These are phyloP conservation scores for Clavispora phyllophila DNA, from an alignment of 805 yeast species.

Conservation along the genomic window DNA sequence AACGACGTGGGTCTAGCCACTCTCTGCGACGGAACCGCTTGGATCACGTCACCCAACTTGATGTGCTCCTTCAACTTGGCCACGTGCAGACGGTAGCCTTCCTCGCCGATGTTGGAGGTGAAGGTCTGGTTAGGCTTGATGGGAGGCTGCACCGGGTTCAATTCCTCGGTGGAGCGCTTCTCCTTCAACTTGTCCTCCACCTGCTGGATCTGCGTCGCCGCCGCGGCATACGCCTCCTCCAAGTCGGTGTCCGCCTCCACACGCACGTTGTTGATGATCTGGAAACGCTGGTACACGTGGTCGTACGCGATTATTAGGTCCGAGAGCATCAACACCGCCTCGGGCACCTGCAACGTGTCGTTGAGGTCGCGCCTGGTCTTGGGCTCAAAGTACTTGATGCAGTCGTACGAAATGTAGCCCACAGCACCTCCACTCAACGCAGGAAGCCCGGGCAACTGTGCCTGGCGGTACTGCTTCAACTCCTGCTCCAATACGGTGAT, in stretches of 20 bases:
- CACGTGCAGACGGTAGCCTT: slow-evolving; percentile 87
- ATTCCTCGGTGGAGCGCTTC: slow-evolving; percentile 36
- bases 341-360: slow-evolving; percentile 84
- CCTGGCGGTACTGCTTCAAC: slow-evolving; percentile 58
- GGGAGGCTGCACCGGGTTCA: slow-evolving; percentile 70
- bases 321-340: slow-evolving; percentile 85
- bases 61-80: slow-evolving; percentile 71
- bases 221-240: slow-evolving; percentile 45
- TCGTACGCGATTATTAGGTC: slow-evolving; percentile 90
- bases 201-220: slow-evolving; percentile 53
- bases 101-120: slow-evolving; percentile 86
- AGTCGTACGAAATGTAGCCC: slow-evolving; percentile 94
- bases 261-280: slow-evolving; percentile 76
- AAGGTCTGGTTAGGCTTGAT: slow-evolving; percentile 65
- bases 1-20: slow-evolving; percentile 91
- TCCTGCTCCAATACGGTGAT: slow-evolving; percentile 69
- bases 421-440: slow-evolving; percentile 91
- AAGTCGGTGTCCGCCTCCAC: slow-evolving; percentile 29
- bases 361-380: slow-evolving; percentile 68
- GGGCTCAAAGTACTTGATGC: slow-evolving; percentile 96
- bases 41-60: slow-evolving; percentile 88
- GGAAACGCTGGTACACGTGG: slow-evolving; percentile 89
- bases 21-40: slow-evolving; percentile 97
- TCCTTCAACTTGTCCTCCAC: slow-evolving; percentile 48
- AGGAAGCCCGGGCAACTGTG: slow-evolving; percentile 78